phyloP scores from a whole-genome alignment of 2,329 filamentous ascomycete species.

The Exophiala calicioides region DNA sequence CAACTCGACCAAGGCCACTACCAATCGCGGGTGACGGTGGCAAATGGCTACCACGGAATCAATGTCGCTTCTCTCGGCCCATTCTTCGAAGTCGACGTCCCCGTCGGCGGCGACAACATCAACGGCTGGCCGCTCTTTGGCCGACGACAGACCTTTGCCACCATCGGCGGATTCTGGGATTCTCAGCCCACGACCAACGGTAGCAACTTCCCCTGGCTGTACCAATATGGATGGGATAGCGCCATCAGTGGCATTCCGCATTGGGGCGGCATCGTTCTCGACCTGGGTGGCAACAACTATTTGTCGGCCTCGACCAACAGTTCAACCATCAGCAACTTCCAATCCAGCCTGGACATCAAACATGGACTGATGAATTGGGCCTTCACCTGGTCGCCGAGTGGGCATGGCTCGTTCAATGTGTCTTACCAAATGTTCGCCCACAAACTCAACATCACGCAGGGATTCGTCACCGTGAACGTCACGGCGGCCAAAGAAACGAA shows the following conservation, averaged over 20 bases:
- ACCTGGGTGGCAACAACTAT: conserved; percentile 54
- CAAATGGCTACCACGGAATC: conserved; percentile 67
- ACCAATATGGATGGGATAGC: conserved; percentile 69
- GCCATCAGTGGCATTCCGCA: conserved; percentile 72
- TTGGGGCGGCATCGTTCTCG: conserved; percentile 62
- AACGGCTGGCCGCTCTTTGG: conserved; percentile 70
- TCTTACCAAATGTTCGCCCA: conserved; percentile 67
- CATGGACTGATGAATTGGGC: conserved; percentile 64
- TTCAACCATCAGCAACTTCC: conserved; percentile 61
- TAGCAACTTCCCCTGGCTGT: conserved; percentile 68
- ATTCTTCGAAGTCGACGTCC: conserved; percentile 61
- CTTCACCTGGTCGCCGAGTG: conserved; percentile 64
- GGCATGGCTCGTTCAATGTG: conserved; percentile 55
- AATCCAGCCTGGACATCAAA: conserved; percentile 62
- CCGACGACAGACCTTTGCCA: conserved; percentile 65
- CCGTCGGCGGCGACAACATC: conserved; percentile 54
- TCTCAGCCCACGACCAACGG: conserved; percentile 59
- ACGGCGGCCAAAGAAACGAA: conserved; percentile 55
- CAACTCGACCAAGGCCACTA: conserved; percentile 59
- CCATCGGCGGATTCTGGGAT: conserved; percentile 68
- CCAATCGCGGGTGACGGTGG: conserved; percentile 61
- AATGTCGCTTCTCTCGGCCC: conserved; percentile 64
- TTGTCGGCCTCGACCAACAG: conserved; percentile 63
- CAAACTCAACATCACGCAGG: conserved; percentile 63
- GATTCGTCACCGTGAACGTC: conserved; percentile 61